Evolutionary conservation across 345 rosid species (phyloP).

Genomic region (Dovyalis caffra): DNA sequence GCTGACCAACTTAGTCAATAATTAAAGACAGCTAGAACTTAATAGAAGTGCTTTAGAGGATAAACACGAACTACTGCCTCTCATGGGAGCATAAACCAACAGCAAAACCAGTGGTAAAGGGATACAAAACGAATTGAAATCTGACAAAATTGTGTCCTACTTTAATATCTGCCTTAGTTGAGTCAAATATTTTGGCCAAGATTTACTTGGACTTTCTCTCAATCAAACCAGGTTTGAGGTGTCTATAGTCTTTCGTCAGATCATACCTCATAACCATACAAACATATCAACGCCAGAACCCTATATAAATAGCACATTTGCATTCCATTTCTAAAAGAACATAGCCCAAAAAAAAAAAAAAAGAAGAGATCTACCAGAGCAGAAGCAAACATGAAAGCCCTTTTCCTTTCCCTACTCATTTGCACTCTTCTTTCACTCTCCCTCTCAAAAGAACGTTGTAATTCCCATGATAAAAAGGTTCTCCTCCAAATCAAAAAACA

Average conservation of each 20-base stretch:
- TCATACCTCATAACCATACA: not conserved
- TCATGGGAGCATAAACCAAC: too few species aligned
- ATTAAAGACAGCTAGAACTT: not conserved
- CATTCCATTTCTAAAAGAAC: not conserved
- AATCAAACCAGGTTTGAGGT: not conserved
- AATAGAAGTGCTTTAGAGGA: not conserved
- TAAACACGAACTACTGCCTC: not conserved
- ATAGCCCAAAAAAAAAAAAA: too few species aligned
- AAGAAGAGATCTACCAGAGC: not conserved
- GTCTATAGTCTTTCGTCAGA: not conserved
- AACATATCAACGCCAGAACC: not conserved
- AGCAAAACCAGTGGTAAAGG: not conserved
- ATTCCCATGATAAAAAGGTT: conserved; percentile 55
- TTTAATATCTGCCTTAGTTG: not conserved
- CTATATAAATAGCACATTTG: not conserved
- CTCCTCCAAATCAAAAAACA: conserved; percentile 61
- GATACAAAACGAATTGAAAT: not conserved
- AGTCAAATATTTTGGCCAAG: not conserved
- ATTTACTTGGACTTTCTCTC: not conserved
- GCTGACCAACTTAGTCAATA: not conserved
- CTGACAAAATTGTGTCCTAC: not conserved
- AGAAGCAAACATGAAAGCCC: conserved; percentile 19
- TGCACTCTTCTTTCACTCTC: conserved; percentile 29
- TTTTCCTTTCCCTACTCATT: conserved; percentile 25
- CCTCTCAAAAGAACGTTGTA: conserved; percentile 42